Conservation (phyloP, 768 basidiomycete genomes). For the Candolleomyces efflorescens region DNA sequence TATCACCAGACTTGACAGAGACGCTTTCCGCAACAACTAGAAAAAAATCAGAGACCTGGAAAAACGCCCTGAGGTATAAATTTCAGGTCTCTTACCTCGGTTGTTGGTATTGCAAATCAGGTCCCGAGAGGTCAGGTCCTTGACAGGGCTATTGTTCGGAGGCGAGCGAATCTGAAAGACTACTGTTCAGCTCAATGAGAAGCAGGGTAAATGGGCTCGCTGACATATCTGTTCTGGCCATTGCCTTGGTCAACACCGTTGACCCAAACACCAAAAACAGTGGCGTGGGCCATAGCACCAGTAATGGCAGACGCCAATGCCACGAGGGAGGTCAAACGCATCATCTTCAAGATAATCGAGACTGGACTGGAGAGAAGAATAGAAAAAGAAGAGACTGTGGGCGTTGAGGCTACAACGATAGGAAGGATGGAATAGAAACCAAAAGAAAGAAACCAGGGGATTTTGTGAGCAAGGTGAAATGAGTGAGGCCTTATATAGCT, state of each 20-base stretch:
- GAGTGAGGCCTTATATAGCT: too few species aligned
- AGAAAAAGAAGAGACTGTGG: too few species aligned
- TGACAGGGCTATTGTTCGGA: conserved; percentile 32
- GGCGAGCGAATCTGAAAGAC: conserved; percentile 30
- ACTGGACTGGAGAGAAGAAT: too few species aligned
- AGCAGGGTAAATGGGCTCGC: conserved; percentile 4
- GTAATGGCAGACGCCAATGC: too few species aligned
- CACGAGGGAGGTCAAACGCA: too few species aligned
- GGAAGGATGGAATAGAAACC: too few species aligned
- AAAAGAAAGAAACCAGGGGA: too few species aligned
- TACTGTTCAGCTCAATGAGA: not conserved
- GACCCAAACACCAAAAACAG: conserved; percentile 33
- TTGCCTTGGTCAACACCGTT: conserved; percentile 33
- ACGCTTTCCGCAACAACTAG: conserved; percentile 25
- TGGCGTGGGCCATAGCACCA: conserved; percentile 22
- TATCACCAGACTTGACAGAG: conserved; percentile 26
- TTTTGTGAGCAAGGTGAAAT: too few species aligned
- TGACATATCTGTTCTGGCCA: conserved; percentile 26
- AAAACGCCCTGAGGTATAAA: not conserved
- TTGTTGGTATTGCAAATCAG: conserved; percentile 31
- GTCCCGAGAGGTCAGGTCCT: conserved; percentile 26
- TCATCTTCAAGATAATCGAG: too few species aligned
- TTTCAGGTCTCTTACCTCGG: conserved; percentile 14
- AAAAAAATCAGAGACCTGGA: not conserved
- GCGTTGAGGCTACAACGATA: too few species aligned